Conservation (phyloP, 202 grass and related monocot species). For the Elaeis oleifera region DNA sequence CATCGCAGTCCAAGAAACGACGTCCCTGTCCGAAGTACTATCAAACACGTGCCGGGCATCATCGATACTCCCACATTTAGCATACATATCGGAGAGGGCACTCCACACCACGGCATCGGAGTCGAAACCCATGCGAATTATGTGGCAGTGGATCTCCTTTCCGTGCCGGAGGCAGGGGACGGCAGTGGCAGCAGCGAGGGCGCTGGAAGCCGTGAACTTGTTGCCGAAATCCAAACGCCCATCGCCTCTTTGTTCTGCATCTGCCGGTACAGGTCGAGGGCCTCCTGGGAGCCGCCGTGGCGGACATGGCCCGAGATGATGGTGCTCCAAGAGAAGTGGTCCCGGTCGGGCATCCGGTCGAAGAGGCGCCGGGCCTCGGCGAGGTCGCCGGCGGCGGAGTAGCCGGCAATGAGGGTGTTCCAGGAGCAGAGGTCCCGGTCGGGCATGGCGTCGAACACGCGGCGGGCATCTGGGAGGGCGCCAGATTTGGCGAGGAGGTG, state of each 20-base stretch:
- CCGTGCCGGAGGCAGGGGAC: conserved; percentile 35
- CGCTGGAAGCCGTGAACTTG: conserved; percentile 82
- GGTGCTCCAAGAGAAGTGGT: conserved; percentile 77
- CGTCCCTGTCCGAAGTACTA: conserved; percentile 34
- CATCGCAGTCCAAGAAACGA: conserved; percentile 79
- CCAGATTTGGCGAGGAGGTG: conserved; percentile 12
- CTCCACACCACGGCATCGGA: conserved; percentile 59
- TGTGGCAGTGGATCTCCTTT: conserved; percentile 75
- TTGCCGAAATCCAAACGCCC: conserved; percentile 34
- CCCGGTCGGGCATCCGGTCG: conserved; percentile 55
- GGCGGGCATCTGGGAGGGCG: conserved; percentile 40
- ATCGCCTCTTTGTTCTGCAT: conserved; percentile 41
- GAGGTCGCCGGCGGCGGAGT: conserved; percentile 40
- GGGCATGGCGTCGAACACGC: conserved; percentile 42
- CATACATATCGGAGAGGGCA: conserved; percentile 80
- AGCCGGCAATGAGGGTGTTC: conserved; percentile 70
- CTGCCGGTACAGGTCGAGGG: conserved; percentile 50
- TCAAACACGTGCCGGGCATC: conserved; percentile 70
- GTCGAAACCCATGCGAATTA: conserved; percentile 51
- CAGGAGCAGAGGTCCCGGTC: conserved; percentile 55
- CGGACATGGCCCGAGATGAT: conserved; percentile 53
- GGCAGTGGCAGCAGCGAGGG: conserved; percentile 43
- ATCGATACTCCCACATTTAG: conserved; percentile 63
- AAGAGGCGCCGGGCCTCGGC: conserved; percentile 41
- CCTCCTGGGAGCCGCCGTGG: conserved; percentile 35